Conservation (phyloP, 768 basidiomycete species). For the Russula sp. region DNA sequence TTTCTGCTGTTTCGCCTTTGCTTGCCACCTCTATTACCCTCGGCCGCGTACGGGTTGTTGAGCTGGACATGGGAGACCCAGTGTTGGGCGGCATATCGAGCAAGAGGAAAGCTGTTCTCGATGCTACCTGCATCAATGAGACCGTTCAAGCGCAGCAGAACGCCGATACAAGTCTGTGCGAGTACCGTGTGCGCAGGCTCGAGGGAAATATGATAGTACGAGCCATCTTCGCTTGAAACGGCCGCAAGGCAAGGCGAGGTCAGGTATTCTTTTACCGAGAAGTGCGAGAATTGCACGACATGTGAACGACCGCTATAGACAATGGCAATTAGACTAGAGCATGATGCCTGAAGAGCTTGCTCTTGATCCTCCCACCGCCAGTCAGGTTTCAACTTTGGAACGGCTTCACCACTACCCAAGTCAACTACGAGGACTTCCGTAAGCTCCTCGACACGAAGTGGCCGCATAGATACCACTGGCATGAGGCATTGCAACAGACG, state of each 20-base stretch:
- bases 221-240: neutral
- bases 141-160: neutral
- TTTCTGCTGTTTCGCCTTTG: too few relatives aligned
- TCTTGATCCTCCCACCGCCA: neutral
- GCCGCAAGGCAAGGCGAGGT: neutral
- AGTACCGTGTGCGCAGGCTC: neutral
- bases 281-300: neutral
- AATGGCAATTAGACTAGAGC: neutral
- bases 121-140: neutral
- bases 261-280: neutral
- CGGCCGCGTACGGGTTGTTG: too few relatives aligned
- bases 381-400: neutral
- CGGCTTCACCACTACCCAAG: neutral
- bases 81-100: neutral
- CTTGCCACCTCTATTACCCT: too few relatives aligned
- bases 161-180: neutral
- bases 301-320: neutral
- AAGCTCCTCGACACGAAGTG: too few relatives aligned
- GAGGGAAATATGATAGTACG: neutral
- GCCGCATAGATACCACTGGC: too few relatives aligned
- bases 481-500: too few relatives aligned
- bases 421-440: neutral
- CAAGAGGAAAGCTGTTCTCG: neutral
- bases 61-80: neutral
- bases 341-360: neutral